phyloP scores from a whole-genome alignment of 148 eudicot genomes.

The Cornus suecica region DNA sequence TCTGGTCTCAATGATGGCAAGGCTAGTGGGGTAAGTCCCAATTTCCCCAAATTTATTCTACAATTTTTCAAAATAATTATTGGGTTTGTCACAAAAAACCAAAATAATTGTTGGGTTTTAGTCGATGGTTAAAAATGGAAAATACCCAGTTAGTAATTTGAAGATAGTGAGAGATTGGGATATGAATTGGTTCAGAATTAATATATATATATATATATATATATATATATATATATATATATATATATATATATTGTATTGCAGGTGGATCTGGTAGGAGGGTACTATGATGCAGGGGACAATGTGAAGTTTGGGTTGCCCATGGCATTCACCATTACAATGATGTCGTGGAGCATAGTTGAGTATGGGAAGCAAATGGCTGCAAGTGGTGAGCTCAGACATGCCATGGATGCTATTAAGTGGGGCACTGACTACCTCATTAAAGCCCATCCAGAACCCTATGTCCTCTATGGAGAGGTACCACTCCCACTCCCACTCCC shows the following conservation, averaged over 20 bases:
- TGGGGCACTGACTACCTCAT: constrained; percentile 99
- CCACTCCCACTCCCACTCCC: background rate
- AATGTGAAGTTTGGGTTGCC: constrained; percentile 97
- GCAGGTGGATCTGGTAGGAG: constrained; percentile 98
- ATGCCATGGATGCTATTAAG: constrained; percentile 83
- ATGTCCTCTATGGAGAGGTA: constrained; percentile 99
- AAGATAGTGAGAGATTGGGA: background rate
- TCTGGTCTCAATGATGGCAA: constrained; percentile 93
- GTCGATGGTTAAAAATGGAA: too few species aligned
- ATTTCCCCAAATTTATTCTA: background rate
- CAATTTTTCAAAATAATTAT: background rate
- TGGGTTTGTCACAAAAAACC: background rate
- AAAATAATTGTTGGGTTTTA: too few species aligned
- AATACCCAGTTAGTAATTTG: background rate
- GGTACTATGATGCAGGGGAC: constrained; percentile 99
- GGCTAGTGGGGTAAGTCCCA: constrained; percentile 58
- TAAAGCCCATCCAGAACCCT: constrained; percentile 88
- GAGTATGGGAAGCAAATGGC: constrained; percentile 86
- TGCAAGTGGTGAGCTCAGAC: constrained; percentile 68
- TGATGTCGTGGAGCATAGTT: constrained; percentile 97
- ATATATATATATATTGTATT: background rate
- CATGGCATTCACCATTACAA: constrained; percentile 91
- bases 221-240: too few species aligned
- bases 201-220: too few species aligned
- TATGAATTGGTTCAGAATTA: too few species aligned